phyloP scores from a whole-genome alignment of 352 stramenopile species.

The Phytophthora chlamydospora region DNA sequence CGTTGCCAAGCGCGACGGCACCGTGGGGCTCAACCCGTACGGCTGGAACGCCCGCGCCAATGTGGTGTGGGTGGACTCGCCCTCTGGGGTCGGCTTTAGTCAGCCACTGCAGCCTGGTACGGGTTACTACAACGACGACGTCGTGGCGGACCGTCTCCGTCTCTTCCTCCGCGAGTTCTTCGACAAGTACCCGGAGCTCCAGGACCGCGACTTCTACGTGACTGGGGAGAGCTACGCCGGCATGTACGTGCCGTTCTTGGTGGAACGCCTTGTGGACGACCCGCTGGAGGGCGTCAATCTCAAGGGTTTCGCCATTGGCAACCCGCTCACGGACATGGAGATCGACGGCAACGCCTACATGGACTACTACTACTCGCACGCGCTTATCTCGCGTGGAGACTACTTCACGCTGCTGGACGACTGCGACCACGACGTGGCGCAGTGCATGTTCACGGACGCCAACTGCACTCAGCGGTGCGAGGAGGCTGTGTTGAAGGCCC shows the following conservation, averaged over 20 bases:
- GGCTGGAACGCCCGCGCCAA: slow-evolving; percentile 89
- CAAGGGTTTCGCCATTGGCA: slow-evolving; percentile 77
- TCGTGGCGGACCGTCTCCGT: slow-evolving; percentile 55
- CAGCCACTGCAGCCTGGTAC: slow-evolving; percentile 44
- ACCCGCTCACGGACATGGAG: slow-evolving; percentile 72
- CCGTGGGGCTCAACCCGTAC: slow-evolving; percentile 75
- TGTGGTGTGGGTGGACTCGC: slow-evolving; percentile 91
- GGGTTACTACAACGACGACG: slow-evolving; percentile 72
- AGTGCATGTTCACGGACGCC: slow-evolving; percentile 63
- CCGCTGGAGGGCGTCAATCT: slow-evolving; percentile 55
- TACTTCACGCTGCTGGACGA: slow-evolving; percentile 61
- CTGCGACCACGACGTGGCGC: slow-evolving; percentile 56
- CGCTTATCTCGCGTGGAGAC: slow-evolving; percentile 66
- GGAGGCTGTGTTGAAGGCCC: slow-evolving; percentile 48
- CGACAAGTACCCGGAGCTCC: slow-evolving; percentile 71
- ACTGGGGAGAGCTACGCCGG: slow-evolving; percentile 89
- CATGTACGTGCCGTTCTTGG: slow-evolving; percentile 88
- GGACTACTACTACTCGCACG: slow-evolving; percentile 83
- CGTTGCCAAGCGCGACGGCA: slow-evolving; percentile 52
- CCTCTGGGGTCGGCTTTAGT: slow-evolving; percentile 87
- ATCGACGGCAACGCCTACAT: slow-evolving; percentile 75
- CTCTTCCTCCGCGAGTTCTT: slow-evolving; percentile 82
- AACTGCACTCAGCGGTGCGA: slow-evolving; percentile 57
- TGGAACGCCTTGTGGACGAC: slow-evolving; percentile 62
- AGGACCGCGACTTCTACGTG: slow-evolving; percentile 81